These are phyloP conservation scores for Neurospora cerealis DNA, from an alignment of 495 filamentous ascomycete genomes.

Conservation along the genomic window DNA sequence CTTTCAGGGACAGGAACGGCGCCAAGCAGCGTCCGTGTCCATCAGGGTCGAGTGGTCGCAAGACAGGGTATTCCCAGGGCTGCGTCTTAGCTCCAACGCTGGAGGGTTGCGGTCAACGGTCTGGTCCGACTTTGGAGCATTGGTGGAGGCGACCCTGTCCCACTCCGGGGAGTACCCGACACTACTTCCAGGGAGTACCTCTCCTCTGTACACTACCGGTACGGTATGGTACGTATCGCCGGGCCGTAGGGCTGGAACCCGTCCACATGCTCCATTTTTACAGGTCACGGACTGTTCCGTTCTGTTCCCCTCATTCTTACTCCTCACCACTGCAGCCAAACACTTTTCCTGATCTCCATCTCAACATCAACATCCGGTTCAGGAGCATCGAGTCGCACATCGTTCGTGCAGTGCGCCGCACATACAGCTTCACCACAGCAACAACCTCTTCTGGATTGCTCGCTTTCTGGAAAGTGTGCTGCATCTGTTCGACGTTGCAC, in stretches of 20 bases:
- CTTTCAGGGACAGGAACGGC: neutral
- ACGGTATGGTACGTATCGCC: neutral
- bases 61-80: neutral
- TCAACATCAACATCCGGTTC: neutral
- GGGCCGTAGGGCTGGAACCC: neutral
- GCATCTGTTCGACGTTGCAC: neutral
- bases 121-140: neutral
- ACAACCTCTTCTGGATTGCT: neutral
- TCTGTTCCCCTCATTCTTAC: neutral
- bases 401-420: neutral
- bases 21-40: neutral
- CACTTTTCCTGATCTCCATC: neutral
- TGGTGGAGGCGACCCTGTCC: neutral
- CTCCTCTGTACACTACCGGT: neutral
- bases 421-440: neutral
- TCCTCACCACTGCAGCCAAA: neutral
- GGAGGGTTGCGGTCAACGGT: neutral
- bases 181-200: neutral
- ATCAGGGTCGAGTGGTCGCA: neutral
- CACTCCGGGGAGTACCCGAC: neutral
- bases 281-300: neutral
- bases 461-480: neutral
- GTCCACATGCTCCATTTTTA: neutral
- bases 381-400: neutral
- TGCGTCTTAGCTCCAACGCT: neutral